Conservation (phyloP, 1,139 yeast species). For the Sugiyamaella paludigena region DNA sequence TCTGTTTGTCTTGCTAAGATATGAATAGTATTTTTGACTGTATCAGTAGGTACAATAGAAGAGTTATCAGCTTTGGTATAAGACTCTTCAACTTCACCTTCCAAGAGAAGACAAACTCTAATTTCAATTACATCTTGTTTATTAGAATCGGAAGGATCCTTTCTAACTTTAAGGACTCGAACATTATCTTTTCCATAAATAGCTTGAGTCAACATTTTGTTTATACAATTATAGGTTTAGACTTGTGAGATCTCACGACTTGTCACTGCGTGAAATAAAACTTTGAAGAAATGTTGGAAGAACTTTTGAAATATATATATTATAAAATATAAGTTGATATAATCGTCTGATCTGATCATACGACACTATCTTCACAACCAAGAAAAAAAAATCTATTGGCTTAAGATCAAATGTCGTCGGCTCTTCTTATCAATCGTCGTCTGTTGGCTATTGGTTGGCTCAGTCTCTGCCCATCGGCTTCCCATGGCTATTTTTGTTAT, state of each 20-base stretch:
- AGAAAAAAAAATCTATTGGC: no score
- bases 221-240: neutral
- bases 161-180: slow-evolving; percentile 82
- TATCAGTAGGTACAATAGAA: slow-evolving; percentile 90
- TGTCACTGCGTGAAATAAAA: neutral
- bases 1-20: slow-evolving; percentile 77
- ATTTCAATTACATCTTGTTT: slow-evolving; percentile 83
- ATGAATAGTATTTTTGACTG: slow-evolving; percentile 84
- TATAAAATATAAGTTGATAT: no score
- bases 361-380: neutral
- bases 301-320: neutral
- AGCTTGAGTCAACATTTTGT: slow-evolving; percentile 39
- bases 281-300: no score
- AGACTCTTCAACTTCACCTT: slow-evolving; percentile 73
- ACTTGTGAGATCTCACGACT: neutral
- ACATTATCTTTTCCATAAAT: slow-evolving; percentile 91
- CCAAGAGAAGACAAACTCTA: slow-evolving; percentile 68
- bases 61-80: slow-evolving; percentile 86
- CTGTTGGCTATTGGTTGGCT: no score
- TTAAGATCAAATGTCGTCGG: no score
- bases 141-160: slow-evolving; percentile 64
- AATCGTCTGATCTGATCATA: neutral
- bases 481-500: no score
- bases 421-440: no score
- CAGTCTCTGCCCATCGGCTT: no score